A percentile compares a stretch with the other conserved stretches of the same genome.
Conservation (phyloP, 148 eudicot species). For the Agrostemma githago region DNA sequence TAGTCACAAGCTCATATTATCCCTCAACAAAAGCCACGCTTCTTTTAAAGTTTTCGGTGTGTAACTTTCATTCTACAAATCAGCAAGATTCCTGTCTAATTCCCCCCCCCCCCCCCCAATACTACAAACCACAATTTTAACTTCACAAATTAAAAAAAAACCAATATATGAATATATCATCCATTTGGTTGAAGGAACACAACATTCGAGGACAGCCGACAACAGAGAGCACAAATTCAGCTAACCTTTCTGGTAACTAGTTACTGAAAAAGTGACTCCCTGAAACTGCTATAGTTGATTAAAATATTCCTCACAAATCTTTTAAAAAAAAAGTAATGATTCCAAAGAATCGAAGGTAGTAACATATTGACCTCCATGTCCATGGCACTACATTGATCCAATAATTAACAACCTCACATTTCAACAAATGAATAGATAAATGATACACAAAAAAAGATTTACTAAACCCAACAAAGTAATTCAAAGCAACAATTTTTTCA, state of each 20-base stretch:
- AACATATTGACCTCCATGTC: too few relatives aligned
- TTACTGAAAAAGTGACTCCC: background rate
- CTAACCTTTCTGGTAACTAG: background rate
- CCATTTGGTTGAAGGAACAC: background rate
- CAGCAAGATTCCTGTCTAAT: background rate
- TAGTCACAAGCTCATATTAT: background rate
- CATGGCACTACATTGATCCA: background rate
- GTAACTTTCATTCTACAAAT: background rate
- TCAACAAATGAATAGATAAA: background rate
- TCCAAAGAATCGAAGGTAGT: too few relatives aligned
- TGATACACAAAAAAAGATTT: background rate
- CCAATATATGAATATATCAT: background rate
- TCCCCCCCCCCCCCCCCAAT: too few relatives aligned
- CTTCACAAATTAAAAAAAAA: background rate
- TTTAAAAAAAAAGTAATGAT: too few relatives aligned
- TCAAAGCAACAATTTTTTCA: background rate
- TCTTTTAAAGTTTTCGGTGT: background rate
- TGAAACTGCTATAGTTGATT: too few relatives aligned
- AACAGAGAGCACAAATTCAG: constrained; percentile 1
- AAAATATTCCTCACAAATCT: too few relatives aligned
- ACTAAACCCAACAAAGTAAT: too few relatives aligned
- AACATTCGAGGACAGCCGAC: constrained; percentile 1
- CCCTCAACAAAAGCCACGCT: background rate
- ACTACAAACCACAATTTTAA: constrained; percentile 4
- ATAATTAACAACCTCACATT: background rate